These are phyloP conservation scores for Tuctoria greenei DNA, from an alignment of 176 grass and related monocot species.

Conservation along the genomic window DNA sequence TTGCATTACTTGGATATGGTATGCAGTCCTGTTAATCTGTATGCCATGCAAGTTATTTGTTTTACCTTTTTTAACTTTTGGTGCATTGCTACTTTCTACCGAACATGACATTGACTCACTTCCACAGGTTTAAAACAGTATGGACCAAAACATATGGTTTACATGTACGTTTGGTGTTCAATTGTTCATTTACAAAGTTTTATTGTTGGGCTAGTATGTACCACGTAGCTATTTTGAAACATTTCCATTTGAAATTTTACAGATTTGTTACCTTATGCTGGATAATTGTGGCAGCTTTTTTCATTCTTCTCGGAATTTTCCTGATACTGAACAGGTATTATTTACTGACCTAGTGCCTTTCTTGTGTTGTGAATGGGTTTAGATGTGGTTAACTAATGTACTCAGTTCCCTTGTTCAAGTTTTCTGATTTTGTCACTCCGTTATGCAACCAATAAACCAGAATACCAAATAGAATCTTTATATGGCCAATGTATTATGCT, in stretches of 20 bases:
- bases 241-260: conserved; percentile 39
- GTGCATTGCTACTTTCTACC: conserved; percentile 2
- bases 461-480: conserved; percentile 3
- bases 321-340: conserved; percentile 72
- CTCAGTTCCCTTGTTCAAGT: background rate
- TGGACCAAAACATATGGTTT: conserved; percentile 66
- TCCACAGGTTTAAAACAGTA: conserved; percentile 59
- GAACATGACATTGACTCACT: background rate
- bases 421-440: background rate
- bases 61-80: background rate
- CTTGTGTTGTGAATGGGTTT: background rate
- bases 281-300: conserved; percentile 65
- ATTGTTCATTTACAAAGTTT: background rate
- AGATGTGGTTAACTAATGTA: background rate
- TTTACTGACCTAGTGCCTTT: background rate
- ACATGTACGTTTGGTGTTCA: conserved; percentile 49
- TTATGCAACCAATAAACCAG: conserved; percentile 25
- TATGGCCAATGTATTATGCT: background rate
- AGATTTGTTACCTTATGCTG: conserved; percentile 80
- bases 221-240: conserved; percentile 34
- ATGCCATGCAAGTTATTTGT: background rate
- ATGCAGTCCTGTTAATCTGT: conserved; percentile 32
- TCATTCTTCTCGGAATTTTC: conserved; percentile 77
- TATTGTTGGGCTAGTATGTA: background rate
- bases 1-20: conserved; percentile 82